Evolutionary conservation across 2,329 filamentous ascomycete species (phyloP).

Genomic region (Sarocladium brachiariae): DNA sequence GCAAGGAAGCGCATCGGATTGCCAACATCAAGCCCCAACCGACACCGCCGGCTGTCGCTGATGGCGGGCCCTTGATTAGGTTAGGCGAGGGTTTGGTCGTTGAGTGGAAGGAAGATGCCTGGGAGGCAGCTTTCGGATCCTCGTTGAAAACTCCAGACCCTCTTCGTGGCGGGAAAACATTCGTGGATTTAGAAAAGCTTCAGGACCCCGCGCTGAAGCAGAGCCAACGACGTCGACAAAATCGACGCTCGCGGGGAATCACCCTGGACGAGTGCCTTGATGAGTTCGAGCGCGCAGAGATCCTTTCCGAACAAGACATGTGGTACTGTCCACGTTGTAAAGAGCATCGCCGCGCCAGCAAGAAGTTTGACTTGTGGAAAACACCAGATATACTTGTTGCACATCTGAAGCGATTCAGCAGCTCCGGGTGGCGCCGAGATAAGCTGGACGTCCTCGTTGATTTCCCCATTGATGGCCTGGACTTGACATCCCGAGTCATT

Average conservation of each 20-base stretch:
- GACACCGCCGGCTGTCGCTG: slow-evolving; percentile 30
- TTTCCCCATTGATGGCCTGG: slow-evolving; percentile 82
- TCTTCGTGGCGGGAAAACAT: slow-evolving; percentile 52
- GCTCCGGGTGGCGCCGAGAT: slow-evolving; percentile 71
- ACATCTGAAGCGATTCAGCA: slow-evolving; percentile 93
- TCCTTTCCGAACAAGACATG: slow-evolving; percentile 88
- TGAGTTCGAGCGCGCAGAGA: slow-evolving; percentile 90
- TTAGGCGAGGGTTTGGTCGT: slow-evolving; percentile 80
- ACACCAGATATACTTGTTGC: slow-evolving; percentile 91
- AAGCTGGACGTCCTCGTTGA: slow-evolving; percentile 89
- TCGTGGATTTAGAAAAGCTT: slow-evolving; percentile 42
- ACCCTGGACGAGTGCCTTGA: slow-evolving; percentile 84
- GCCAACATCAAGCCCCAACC: slow-evolving; percentile 26
- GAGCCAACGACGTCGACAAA: slow-evolving; percentile 57
- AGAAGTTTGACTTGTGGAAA: slow-evolving; percentile 97
- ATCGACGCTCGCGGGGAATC: slow-evolving; percentile 54
- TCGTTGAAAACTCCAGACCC: slow-evolving; percentile 27
- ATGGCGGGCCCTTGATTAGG: slow-evolving; percentile 61
- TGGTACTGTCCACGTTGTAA: slow-evolving; percentile 98
- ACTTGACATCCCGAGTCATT: slow-evolving; percentile 73
- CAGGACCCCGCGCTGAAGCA: slow-evolving; percentile 59
- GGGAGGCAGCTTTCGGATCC: slow-evolving; percentile 63
- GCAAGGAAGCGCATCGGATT: slow-evolving; percentile 30
- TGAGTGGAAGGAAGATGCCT: slow-evolving; percentile 71
- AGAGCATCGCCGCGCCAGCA: slow-evolving; percentile 83